Base-by-base conservation (phyloP, 2,329 filamentous ascomycete genomes). In the Thyridium curvatum region DNA sequence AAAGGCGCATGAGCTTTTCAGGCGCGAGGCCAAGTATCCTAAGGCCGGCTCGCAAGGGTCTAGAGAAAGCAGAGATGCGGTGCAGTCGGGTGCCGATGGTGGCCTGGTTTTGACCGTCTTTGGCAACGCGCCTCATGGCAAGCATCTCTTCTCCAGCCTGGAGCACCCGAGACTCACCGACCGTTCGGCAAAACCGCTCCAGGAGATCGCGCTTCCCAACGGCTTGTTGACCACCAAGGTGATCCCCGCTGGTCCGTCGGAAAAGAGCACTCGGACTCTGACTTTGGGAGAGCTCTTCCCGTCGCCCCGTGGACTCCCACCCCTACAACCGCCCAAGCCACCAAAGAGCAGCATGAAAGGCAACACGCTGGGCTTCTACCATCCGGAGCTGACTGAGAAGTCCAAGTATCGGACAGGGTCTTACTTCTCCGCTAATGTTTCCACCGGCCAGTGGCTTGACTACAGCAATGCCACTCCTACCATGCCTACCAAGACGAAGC, bases 121-220 rank as follows among this genome's bases (percentile, higher is more conserved):
- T 48, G 88, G 86, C 39, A 84, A 81, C 48, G 84, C 84, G 31
- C 79, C 82, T 2, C 79, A 80, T 34, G 74, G 85, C 29, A 83
- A 81, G 49, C 85, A 91, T 43, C 68, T 96, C 4, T 96, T 93
- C 58, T 94, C 91, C 4, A 94, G 90, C 59, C 68, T 95, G 36
- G 86, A 84, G 47, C 70, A 75, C 39, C 63, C 68, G 12, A 45
- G 53, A 2, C 58, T 62, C 18, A 46, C 53, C 0, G 48, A 53
- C 30, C 51, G 53, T 9, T 41, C 52, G 13, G 39, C 58, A 42
- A 62, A 60, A 35, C 65, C 72, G 10, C 62, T 88, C 9, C 72
- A 76, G 37, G 83, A 87, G 52, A 69, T 73, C 30, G 74, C 68
- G 15, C 65, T 96, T 18, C 90, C 90, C 0, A 82, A 79, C 41